Evolutionary conservation across 2,329 filamentous ascomycete genomes (phyloP).

Genomic region (Pseudohalonectria lignicola): DNA sequence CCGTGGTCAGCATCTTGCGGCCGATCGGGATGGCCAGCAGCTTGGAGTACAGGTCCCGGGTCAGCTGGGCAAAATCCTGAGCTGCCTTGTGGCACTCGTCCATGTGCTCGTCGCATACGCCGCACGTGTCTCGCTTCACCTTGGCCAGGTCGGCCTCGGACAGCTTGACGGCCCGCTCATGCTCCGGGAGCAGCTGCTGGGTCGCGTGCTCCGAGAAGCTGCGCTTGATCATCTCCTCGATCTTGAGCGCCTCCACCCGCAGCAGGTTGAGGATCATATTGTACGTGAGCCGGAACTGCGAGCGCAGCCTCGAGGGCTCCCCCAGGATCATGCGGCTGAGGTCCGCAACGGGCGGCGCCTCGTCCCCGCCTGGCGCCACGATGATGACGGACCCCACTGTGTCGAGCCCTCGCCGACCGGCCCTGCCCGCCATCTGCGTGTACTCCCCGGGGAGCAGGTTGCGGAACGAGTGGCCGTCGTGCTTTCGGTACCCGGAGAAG

Average conservation of each 20-base stretch:
- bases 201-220: slow-evolving; percentile 98
- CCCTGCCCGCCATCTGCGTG: slow-evolving; percentile 95
- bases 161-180: slow-evolving; percentile 86
- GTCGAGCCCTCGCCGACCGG: slow-evolving; percentile 85
- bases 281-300: slow-evolving; percentile 94
- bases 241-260: slow-evolving; percentile 91
- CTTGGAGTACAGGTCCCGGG: slow-evolving; percentile 65
- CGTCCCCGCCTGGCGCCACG: slow-evolving; percentile 70
- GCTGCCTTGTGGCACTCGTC: slow-evolving; percentile 73
- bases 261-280: slow-evolving; percentile 98
- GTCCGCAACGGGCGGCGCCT: slow-evolving; percentile 76
- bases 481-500: slow-evolving; percentile 94
- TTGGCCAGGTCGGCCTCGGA: slow-evolving; percentile 88
- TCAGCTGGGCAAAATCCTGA: slow-evolving; percentile 71
- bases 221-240: slow-evolving; percentile 99
- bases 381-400: slow-evolving; percentile 91
- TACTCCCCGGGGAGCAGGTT: slow-evolving; percentile 92
- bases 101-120: slow-evolving; percentile 70
- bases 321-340: slow-evolving; percentile 92
- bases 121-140: slow-evolving; percentile 75
- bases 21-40: slow-evolving; percentile 74
- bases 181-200: slow-evolving; percentile 84
- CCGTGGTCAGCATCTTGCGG: slow-evolving; percentile 63
- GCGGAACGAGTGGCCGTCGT: slow-evolving; percentile 84
- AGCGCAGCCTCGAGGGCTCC: slow-evolving; percentile 87